A percentile compares a stretch with the other conserved stretches of the same genome.
Evolutionary conservation across 192 early-diverging fungal genomes (phyloP).

Genomic region (Backusella australiensis): DNA sequence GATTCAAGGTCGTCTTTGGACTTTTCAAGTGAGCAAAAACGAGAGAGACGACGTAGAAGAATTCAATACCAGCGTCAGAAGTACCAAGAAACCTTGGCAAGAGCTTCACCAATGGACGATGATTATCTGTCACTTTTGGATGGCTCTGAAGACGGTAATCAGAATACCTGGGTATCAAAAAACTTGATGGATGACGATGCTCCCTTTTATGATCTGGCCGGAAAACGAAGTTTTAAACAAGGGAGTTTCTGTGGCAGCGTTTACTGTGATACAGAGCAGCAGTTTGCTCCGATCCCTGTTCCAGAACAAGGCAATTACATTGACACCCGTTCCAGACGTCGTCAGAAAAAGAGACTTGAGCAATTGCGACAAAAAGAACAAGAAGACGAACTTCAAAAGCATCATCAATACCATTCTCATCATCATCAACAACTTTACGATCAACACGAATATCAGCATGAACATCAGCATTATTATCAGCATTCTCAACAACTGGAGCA

Average conservation of each 20-base stretch:
- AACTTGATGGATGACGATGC: not conserved
- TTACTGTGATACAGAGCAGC: slow-evolving; percentile 1
- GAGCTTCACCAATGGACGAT: not conserved
- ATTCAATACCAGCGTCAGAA: slow-evolving; percentile 1
- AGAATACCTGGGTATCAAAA: not conserved
- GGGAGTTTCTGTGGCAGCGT: slow-evolving; percentile 11
- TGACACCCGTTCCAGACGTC: not conserved
- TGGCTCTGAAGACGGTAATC: not conserved
- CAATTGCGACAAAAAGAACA: not conserved
- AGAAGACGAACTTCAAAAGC: not conserved
- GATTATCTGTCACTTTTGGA: not conserved
- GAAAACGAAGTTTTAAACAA: slow-evolving; percentile 5
- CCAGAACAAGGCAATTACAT: not conserved
- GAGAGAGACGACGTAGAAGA: slow-evolving; percentile 13
- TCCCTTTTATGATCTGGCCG: slow-evolving; percentile 7
- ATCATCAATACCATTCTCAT: not conserved
- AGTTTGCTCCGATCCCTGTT: not conserved
- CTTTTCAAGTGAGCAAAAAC: not conserved
- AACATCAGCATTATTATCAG: not conserved
- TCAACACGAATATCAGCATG: not conserved
- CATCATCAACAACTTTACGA: not conserved
- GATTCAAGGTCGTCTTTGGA: not conserved
- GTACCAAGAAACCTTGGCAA: not conserved
- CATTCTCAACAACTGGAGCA: not conserved
- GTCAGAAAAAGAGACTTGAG: not conserved